A percentile compares a stretch with the other conserved stretches of the same genome.
phyloP scores from a whole-genome alignment of 345 rosid species.

The Eucalyptus shirleyi region DNA sequence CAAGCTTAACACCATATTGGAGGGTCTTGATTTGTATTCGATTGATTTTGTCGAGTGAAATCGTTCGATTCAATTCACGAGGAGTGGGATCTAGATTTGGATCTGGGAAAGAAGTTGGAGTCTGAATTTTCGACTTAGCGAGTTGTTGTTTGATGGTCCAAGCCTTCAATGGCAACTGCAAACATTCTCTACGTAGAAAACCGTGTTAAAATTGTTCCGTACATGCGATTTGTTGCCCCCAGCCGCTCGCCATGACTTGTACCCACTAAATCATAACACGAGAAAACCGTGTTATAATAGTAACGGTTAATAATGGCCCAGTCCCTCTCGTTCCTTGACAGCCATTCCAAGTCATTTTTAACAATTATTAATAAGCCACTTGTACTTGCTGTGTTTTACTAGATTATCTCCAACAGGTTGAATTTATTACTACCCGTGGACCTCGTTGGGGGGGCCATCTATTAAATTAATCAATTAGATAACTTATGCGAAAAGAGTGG shows the following conservation, averaged over 20 bases:
- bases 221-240: background rate
- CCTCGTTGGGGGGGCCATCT: background rate
- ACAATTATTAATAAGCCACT: background rate
- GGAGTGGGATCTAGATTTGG: background rate
- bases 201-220: background rate
- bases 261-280: background rate
- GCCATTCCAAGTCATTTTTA: background rate
- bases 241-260: background rate
- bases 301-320: background rate
- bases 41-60: background rate
- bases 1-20: background rate
- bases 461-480: background rate
- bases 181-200: background rate
- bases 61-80: fast-evolving
- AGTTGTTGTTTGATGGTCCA: background rate
- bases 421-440: background rate
- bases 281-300: background rate
- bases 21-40: background rate
- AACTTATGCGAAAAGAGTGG: background rate
- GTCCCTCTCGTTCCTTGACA: background rate
- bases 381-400: background rate
- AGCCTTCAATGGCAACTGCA: background rate
- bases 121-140: too few relatives aligned
- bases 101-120: too few relatives aligned
- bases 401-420: background rate